Base-by-base conservation (phyloP, 257 asterid genomes). In the Nicotiana attenuata region DNA sequence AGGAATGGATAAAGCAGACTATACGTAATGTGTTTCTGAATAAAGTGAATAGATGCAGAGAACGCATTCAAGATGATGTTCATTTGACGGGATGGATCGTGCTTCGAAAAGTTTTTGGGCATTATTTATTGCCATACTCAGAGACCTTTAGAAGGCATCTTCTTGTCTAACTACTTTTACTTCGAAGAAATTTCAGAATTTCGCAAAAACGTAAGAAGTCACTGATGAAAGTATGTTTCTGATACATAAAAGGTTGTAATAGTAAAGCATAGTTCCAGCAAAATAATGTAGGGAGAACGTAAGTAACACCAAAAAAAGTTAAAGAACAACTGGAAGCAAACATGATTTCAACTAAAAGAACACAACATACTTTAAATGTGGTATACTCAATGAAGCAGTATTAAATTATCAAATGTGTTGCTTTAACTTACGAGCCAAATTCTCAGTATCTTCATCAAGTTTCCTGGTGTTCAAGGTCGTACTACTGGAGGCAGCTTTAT, bases 371-470 rank as follows among this genome's bases (percentile, higher is more conserved):
- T n/a, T n/a, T n/a, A n/a, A n/a, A n/a, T n/a, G n/a, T n/a, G n/a
- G n/a, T n/a, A n/a, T n/a, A n/a, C n/a, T n/a, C n/a, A n/a, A n/a
- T n/a, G n/a, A n/a, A 14, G 4, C 20, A 45, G 20, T 22, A 24
- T 75, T 50, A 75, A 75, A 59, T 50, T 16, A 59, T 10, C 76
- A 77, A 60, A 56, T 29, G 63, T 31, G 76, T 31, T 16, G 77
- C 78, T 83, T 83, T 66, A 63, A 93, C 98, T 92, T 71, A 96
- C 99, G 99, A 45, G 99, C 60, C 67, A 96, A 88, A 85, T 91
- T 94, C 81, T 96, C 99, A 0, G 99, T 91, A 64, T 96, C 99
- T 76, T 96, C 99, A 76, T 94, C 99, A 35, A 96, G 95, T 88
- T 94, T 96, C 87, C 97, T 88, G 75, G 99, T 96, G 82, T 96